Base-by-base conservation (phyloP, 2,329 filamentous ascomycete species). In the Talaromyces sp. region DNA sequence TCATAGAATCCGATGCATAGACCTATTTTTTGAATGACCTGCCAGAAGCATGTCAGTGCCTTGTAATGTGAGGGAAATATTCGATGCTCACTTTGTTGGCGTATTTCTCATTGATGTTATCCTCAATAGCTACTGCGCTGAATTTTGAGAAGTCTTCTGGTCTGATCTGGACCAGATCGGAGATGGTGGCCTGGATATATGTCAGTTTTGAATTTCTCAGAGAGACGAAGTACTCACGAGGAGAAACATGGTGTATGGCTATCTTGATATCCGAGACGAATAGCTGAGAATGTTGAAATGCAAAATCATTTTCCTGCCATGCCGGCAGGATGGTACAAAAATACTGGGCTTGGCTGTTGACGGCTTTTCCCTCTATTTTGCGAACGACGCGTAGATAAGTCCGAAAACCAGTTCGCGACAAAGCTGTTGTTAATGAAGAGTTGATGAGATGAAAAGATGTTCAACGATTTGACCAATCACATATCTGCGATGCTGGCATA, bases 91-190 rank as follows among this genome's bases (percentile, higher is more conserved):
- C 90, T 79, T 94, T 95, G 81, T 99, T 97, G 67, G 94, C 89
- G 78, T 97, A 99, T 80, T 99, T 99, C 69, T 89, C 85, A 77
- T 99, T 98, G 80, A 99, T 95, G 73, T 95, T 95, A 81, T 99
- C 93, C 79, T 97, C 93, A 69, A 99, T 92, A 1, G 93, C 92
- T 68, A 93, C 86, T 36, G 88, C 86, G 74, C 91, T 96, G 69
- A 80, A 78, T 78, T 95, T 95, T 67, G 88, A 86, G 75, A 98
- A 97, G 75, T 97, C 91, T 73, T 92, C 87, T 1, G 95, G 95
- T 36, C 87, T 85, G 80, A 99, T 96, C 79, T 96, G 92, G 70
- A 99, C 92, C 71, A 99, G 85, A 82, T 99, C 95, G 71, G 93
- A 90, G 72, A 99, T 89, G 70, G 95, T 97, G 51, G 93, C 83